These are phyloP conservation scores for Talaromyces stipitatus DNA, from an alignment of 495 filamentous ascomycete genomes.

Conservation along the genomic window DNA sequence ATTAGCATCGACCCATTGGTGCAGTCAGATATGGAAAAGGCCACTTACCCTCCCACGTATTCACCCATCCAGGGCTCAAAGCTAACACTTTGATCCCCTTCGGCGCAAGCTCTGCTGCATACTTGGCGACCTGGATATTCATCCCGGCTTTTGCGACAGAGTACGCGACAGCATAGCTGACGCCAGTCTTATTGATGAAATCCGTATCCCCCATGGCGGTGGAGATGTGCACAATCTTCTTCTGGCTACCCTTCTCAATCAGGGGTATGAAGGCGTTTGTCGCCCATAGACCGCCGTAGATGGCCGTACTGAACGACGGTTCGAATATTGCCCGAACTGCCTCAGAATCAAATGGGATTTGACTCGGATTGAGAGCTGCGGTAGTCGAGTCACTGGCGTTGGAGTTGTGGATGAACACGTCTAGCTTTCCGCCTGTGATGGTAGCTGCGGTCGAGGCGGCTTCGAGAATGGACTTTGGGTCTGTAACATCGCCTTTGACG, in stretches of 20 bases:
- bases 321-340: constrained; percentile 9
- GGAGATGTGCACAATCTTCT: constrained; percentile 41
- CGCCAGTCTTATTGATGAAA: constrained; percentile 21
- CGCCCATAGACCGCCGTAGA: constrained; percentile 16
- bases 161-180: constrained; percentile 21
- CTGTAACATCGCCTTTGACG: constrained; percentile 35
- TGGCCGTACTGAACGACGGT: constrained; percentile 8
- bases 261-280: constrained; percentile 38
- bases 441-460: constrained; percentile 27
- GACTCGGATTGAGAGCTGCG: constrained; percentile 9
- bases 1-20: constrained; percentile 1
- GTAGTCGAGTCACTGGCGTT: constrained; percentile 20
- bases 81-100: constrained; percentile 25
- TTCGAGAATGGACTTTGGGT: constrained; percentile 32
- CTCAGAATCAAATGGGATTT: constrained; percentile 16
- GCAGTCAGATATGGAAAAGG: background rate
- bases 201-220: constrained; percentile 36
- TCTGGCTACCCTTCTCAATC: constrained; percentile 32
- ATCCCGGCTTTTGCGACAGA: constrained; percentile 29
- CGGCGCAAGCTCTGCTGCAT: constrained; percentile 19
- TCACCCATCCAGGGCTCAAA: constrained; percentile 26
- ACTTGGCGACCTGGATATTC: constrained; percentile 38
- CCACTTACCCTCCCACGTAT: constrained; percentile 19
- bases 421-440: constrained; percentile 33
- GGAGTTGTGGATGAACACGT: constrained; percentile 41